Evolutionary conservation across 345 rosid species (phyloP), one percentile per base, ranked within the genome.

Genomic region (Citrus unshiu): DNA sequence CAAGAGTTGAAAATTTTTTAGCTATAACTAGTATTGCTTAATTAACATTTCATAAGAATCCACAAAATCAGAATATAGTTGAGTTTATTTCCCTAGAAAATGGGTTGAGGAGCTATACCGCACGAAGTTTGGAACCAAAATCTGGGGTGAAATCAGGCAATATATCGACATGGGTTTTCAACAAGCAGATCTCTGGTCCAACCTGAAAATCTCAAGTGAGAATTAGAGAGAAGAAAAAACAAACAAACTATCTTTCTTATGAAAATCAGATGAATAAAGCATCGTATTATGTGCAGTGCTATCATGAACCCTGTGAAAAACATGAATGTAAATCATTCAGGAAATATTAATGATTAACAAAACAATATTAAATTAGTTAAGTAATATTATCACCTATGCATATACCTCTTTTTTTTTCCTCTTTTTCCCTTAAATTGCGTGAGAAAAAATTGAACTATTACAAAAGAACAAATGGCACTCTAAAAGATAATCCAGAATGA

Each of bases 111-210:
- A 18, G 21, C 19, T 35, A 74, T 93, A 94, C 99, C 86, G 84
- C 82, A 13, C 97, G 94, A 60, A 96, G 93, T 67, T 91, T 94
- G 24, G 97, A 86, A 74, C 98, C 99, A 70, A 96, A 96, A 69
- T 93, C 98, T 7, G 93, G 86, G 61, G 97, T 93, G 87, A 93
- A 96, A 89, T 96, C 99, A 51, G 98, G 95, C 29, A 96, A 75
- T 83, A 96, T 96, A 81, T 96, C 99, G 54, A 96, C 98, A 81
- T 96, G 99, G 35, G 99, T 94, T 86, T 96, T 96, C 91, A 94
- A 79, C 77, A 96, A 57, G 80, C 99, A 96, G 64, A 95, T 95
- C 86, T 93, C 99, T 8, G 93, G 93, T 85, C 99, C 99, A 83
- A 93, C 97, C 99, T 95, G 79, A 85, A 88, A 78, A 30, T 43